Evolutionary conservation across 345 rosid species (phyloP).

Genomic region (Lenwebbia sp.): DNA sequence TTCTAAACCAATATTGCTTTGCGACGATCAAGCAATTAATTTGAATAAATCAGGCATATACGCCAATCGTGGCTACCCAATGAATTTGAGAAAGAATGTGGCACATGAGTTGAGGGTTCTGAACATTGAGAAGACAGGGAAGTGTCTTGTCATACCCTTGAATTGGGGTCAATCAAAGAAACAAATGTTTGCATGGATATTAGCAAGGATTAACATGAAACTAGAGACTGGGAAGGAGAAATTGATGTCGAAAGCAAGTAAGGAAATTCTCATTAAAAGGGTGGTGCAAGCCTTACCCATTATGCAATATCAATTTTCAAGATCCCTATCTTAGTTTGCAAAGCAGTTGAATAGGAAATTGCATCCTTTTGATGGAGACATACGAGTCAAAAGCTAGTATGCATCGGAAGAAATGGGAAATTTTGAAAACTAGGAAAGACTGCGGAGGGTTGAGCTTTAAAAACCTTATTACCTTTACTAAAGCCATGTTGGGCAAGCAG

Average conservation of each 20-base stretch:
- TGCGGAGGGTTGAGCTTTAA: neutral
- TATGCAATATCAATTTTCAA: neutral
- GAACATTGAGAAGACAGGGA: neutral
- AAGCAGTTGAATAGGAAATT: neutral
- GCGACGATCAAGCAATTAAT: neutral
- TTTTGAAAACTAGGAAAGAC: neutral
- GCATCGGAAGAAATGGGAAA: neutral
- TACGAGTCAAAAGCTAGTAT: neutral
- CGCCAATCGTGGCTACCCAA: neutral
- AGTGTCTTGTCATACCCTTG: neutral
- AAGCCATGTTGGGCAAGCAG: neutral
- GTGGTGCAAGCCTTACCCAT: neutral
- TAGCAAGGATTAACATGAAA: neutral
- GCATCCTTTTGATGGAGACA: neutral
- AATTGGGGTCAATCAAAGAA: neutral
- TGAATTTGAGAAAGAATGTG: neutral
- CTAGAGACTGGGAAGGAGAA: neutral
- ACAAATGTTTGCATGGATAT: neutral
- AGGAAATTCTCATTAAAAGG: neutral
- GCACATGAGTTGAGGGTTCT: neutral
- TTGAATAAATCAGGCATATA: neutral
- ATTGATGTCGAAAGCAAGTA: neutral
- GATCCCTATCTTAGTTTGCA: accelerated
- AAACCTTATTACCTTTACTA: neutral
- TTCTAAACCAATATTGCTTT: neutral